Base-by-base conservation (phyloP, 768 basidiomycete genomes). In the Nidularia pulvinata region DNA sequence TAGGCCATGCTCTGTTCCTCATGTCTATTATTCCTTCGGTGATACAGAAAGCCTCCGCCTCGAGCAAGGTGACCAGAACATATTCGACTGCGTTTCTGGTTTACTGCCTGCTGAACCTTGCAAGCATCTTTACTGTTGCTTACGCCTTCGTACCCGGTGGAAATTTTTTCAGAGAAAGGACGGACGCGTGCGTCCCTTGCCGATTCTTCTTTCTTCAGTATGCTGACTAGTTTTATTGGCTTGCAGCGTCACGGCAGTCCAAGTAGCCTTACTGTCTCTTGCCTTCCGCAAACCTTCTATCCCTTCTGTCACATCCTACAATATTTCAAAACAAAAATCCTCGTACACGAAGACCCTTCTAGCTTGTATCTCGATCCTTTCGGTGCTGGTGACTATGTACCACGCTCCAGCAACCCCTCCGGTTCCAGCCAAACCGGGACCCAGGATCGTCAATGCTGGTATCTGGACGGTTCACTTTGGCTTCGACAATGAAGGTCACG, bases 401-500 rank as follows among this genome's bases (percentile, higher is more conserved):
- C 77, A 76, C 19, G 74, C 81, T 59, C 87, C 89, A 0, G 65
- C 66, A 1, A 51, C 62, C 0, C 66, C 77, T 14, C 82, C 85
- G 0, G 68, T 63, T 25, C 86, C 90, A 3, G 85, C 83, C 68
- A 84, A 84, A 51, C 70, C 83, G 30, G 84, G 82, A 3, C 77
- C 84, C 13, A 75, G 89, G 33, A 77, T 90, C n/a, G 72, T 94
- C 43, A 87, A 84, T 16, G 86, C 89, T 4, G 93, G 90, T 3
- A 92, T 95, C 32, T 95, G 93, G 93, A 93, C 94, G 0, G 78
- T 96, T 25, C 94, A 96, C 66, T 96, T 96, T 64, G 94, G 94
- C 51, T 73, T 83, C 30, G 84, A 93, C 67, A 85, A 90, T 57
- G 82, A 80, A 43, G 86, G 89, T 2, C 67, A 82, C 55, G 90